These are phyloP conservation scores for Nannochloropsis salina DNA, from an alignment of 108 stramenopile species.

Conservation along the genomic window DNA sequence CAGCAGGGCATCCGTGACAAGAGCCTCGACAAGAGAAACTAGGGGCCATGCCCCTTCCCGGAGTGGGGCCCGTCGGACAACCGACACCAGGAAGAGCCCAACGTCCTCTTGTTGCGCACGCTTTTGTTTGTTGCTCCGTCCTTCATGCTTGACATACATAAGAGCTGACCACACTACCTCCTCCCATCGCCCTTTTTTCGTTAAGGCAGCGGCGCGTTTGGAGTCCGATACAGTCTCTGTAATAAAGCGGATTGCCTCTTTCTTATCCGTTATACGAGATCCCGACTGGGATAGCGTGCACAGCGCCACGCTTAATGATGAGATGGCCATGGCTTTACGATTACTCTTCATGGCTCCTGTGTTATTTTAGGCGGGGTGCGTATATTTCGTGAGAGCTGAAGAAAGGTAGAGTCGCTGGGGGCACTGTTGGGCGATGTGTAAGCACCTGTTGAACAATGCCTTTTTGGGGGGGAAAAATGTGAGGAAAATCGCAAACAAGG, in stretches of 20 bases:
- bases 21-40: neutral
- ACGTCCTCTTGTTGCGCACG: neutral
- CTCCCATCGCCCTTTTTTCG: neutral
- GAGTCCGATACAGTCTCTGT: neutral
- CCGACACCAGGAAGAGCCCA: neutral
- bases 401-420: too few species aligned
- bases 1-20: neutral
- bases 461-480: too few species aligned
- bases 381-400: too few species aligned
- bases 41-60: neutral
- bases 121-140: neutral
- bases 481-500: too few species aligned
- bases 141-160: neutral
- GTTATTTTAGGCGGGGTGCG: neutral
- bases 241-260: constrained; percentile 15
- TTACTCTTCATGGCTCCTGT: neutral
- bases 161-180: neutral
- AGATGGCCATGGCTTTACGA: constrained; percentile 5
- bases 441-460: too few species aligned
- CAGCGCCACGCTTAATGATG: constrained; percentile 2
- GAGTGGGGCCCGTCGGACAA: constrained; percentile 4
- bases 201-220: neutral
- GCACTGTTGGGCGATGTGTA: too few species aligned
- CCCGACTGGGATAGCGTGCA: neutral
- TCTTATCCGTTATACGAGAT: constrained; percentile 8